Evolutionary conservation across 2,329 filamentous ascomycete genomes (phyloP).

Genomic region (Penicillium sp.): DNA sequence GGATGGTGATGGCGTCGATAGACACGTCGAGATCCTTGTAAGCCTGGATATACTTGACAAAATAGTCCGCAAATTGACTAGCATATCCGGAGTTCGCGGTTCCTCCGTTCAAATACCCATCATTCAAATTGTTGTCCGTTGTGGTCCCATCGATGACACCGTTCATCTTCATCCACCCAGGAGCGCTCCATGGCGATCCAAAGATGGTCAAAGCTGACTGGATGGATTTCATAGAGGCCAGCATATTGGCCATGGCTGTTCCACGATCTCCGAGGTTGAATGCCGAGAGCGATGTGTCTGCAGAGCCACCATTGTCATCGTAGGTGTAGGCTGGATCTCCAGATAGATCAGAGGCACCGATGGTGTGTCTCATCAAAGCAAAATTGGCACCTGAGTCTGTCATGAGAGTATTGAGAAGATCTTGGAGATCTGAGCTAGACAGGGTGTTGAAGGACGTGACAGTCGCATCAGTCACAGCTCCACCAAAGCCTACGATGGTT

Average conservation of each 20-base stretch:
- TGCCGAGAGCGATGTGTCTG: conserved; percentile 30
- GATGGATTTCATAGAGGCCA: conserved; percentile 37
- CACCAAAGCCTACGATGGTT: conserved; percentile 37
- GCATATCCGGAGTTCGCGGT: conserved; percentile 33
- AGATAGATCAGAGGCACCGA: conserved; percentile 39
- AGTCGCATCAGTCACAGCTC: conserved; percentile 41
- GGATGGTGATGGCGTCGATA: conserved; percentile 39
- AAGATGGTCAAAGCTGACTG: conserved; percentile 37
- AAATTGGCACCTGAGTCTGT: conserved; percentile 37
- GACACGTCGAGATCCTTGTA: conserved; percentile 32
- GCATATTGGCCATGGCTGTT: conserved; percentile 38
- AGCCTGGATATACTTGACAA: conserved; percentile 40
- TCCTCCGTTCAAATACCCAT: conserved; percentile 26
- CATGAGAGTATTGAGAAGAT: conserved; percentile 36
- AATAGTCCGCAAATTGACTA: conserved; percentile 35
- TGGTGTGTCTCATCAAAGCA: conserved; percentile 43
- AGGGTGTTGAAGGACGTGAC: conserved; percentile 37
- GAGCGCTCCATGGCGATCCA: conserved; percentile 40
- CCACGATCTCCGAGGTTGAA: conserved; percentile 38
- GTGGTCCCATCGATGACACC: conserved; percentile 29
- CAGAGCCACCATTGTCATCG: conserved; percentile 38
- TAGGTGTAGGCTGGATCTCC: conserved; percentile 37
- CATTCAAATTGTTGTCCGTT: conserved; percentile 36
- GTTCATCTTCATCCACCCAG: conserved; percentile 45
- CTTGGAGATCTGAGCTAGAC: conserved; percentile 27